Percentiles rank a stretch among this genome's conserved stretches.
Conservation (phyloP, 139 green algal genomes). For the Chlamydomonas sp. region DNA sequence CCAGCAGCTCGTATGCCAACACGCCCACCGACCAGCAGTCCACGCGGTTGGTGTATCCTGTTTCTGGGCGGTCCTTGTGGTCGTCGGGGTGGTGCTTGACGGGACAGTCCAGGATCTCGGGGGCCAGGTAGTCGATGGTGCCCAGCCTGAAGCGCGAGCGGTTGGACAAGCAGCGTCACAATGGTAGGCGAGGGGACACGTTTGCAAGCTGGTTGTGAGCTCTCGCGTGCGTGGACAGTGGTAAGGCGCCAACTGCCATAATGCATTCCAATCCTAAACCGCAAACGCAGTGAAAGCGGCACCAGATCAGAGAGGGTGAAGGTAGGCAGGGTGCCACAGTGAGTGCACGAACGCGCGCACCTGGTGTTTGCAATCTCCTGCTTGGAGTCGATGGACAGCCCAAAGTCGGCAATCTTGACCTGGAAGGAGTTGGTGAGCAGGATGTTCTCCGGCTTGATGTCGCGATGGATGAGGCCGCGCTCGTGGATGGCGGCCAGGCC, state of each 20-base stretch:
- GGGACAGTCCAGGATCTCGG: slow-evolving; percentile 73
- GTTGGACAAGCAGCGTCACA: not conserved
- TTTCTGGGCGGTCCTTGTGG: slow-evolving; percentile 63
- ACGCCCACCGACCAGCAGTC: slow-evolving; percentile 69
- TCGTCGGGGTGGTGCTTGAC: slow-evolving; percentile 68
- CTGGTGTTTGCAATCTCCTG: slow-evolving; percentile 59
- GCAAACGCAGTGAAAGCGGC: not conserved
- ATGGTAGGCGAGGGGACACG: no score
- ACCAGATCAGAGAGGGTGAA: not conserved
- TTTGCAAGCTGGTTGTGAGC: no score
- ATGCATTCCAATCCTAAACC: no score
- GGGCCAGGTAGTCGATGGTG: slow-evolving; percentile 77
- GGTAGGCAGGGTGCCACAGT: not conserved
- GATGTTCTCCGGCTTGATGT: slow-evolving; percentile 98
- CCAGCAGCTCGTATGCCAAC: slow-evolving; percentile 70
- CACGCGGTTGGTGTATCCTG: slow-evolving; percentile 66
- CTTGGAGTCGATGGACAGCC: slow-evolving; percentile 69
- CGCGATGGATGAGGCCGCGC: slow-evolving; percentile 91
- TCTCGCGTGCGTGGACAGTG: no score
- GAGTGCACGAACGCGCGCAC: slow-evolving; percentile 3
- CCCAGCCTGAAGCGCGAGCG: slow-evolving; percentile 51
- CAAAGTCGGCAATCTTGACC: slow-evolving; percentile 77
- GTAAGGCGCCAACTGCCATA: no score
- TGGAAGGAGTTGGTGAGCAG: slow-evolving; percentile 81
- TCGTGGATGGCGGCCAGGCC: slow-evolving; percentile 60